A percentile compares a stretch with the other conserved stretches of the same genome.
These are phyloP conservation scores for Chamaenerion angustifolium DNA, from an alignment of 345 rosid species.

Conservation along the genomic window DNA sequence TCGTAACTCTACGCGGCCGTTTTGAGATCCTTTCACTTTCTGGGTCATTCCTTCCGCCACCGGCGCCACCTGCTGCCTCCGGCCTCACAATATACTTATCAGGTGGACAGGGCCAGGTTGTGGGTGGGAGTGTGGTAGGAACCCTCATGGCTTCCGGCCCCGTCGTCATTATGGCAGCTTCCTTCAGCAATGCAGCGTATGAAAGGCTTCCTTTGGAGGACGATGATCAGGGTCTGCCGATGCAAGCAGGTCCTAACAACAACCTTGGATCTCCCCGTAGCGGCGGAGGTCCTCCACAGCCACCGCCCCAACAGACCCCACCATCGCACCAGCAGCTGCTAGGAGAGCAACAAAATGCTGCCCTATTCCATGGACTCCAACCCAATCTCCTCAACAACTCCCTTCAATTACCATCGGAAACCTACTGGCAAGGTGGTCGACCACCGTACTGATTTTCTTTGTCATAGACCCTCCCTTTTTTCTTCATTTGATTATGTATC, in stretches of 20 bases:
- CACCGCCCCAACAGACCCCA: slow-evolving; percentile 19
- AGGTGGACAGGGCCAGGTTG: slow-evolving; percentile 95
- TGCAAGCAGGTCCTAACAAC: slow-evolving; percentile 21
- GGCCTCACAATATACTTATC: slow-evolving; percentile 83
- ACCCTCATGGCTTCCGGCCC: slow-evolving; percentile 75
- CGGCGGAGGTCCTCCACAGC: slow-evolving; percentile 8
- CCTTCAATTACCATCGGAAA: too few relatives aligned
- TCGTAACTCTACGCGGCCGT: slow-evolving; percentile 74
- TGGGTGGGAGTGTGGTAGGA: slow-evolving; percentile 98
- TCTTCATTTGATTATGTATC: background rate
- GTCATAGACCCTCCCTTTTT: too few relatives aligned
- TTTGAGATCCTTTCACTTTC: slow-evolving; percentile 86
- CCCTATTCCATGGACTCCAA: slow-evolving; percentile 43
- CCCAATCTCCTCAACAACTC: too few relatives aligned
- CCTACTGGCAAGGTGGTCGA: too few relatives aligned
- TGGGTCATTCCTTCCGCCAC: slow-evolving; percentile 91
- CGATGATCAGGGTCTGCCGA: slow-evolving; percentile 48
- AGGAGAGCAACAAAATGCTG: slow-evolving; percentile 29
- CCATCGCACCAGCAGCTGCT: slow-evolving; percentile 37
- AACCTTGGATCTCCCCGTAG: slow-evolving; percentile 41
- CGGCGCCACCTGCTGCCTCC: slow-evolving; percentile 91
- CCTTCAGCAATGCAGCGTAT: slow-evolving; percentile 95
- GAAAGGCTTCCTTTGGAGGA: slow-evolving; percentile 94
- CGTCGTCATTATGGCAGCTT: slow-evolving; percentile 93
- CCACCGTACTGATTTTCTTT: too few relatives aligned